Evolutionary conservation across 2,329 filamentous ascomycete species (phyloP).

Genomic region (Dryadomyces sulphureus): DNA sequence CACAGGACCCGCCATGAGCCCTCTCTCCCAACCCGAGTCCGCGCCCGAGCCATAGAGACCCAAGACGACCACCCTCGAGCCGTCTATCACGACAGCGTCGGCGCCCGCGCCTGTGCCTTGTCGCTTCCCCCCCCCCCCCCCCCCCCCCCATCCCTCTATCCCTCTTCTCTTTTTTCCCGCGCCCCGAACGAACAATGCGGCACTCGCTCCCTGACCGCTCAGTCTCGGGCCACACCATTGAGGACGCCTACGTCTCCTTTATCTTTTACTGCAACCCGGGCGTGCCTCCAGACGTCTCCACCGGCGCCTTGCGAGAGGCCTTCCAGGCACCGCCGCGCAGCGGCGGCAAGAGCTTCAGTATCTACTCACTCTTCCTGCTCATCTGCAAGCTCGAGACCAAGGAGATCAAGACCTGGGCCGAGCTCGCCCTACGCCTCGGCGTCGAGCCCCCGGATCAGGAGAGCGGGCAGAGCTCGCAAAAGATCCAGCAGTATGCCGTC

Average conservation of each 20-base stretch:
- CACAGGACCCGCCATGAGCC: neutral
- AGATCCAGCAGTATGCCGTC: slow-evolving; percentile 89
- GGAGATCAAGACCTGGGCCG: slow-evolving; percentile 86
- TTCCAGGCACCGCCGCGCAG: slow-evolving; percentile 74
- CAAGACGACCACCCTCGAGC: too few species aligned
- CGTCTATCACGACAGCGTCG: too few species aligned
- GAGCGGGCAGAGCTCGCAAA: slow-evolving; percentile 80
- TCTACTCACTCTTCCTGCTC: slow-evolving; percentile 61
- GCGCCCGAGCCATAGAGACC: neutral
- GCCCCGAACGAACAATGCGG: neutral
- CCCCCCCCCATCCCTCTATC: neutral
- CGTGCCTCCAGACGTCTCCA: slow-evolving; percentile 55
- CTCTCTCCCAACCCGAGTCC: neutral
- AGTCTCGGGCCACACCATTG: slow-evolving; percentile 56
- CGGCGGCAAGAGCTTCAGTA: slow-evolving; percentile 74
- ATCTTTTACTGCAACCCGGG: slow-evolving; percentile 85
- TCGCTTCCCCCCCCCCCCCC: too few species aligned
- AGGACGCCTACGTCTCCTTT: slow-evolving; percentile 71
- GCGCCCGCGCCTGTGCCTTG: too few species aligned
- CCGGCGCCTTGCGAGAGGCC: slow-evolving; percentile 53
- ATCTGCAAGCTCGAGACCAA: slow-evolving; percentile 65
- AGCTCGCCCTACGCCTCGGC: slow-evolving; percentile 72
- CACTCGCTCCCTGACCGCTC: slow-evolving; percentile 26
- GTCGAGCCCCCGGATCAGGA: slow-evolving; percentile 70
- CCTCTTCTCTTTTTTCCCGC: neutral